Conservation (phyloP, 2,329 filamentous ascomycete genomes). For the Myotisia sp. region DNA sequence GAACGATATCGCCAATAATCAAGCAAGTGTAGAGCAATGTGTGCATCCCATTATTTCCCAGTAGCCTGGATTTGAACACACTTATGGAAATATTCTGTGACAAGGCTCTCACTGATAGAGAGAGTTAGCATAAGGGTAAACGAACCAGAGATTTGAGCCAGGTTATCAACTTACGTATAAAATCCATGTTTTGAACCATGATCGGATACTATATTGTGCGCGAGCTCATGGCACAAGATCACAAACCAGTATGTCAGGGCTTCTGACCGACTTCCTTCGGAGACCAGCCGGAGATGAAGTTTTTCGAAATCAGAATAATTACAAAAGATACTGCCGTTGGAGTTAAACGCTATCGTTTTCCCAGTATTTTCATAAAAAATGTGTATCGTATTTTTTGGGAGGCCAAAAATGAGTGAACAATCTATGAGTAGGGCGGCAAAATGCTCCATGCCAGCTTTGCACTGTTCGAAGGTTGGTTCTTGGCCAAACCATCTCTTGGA, state of each 20-base stretch:
- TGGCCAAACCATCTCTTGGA: too few relatives aligned
- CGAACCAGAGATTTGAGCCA: neutral
- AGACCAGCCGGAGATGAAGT: constrained; percentile 48
- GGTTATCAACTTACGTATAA: constrained; percentile 41
- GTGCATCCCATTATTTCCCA: too few relatives aligned
- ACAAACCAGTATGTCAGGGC: constrained; percentile 84
- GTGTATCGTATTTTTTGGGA: constrained; percentile 56
- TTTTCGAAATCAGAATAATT: constrained; percentile 79
- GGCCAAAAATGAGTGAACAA: constrained; percentile 55
- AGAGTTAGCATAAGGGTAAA: neutral
- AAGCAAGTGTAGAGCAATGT: too few relatives aligned
- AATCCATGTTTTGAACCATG: constrained; percentile 71
- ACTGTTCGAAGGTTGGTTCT: too few relatives aligned
- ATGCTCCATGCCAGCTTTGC: constrained; percentile 46
- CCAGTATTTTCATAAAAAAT: constrained; percentile 74
- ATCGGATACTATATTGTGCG: constrained; percentile 72
- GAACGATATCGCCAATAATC: too few relatives aligned
- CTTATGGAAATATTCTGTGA: constrained; percentile 60
- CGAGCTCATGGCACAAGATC: constrained; percentile 87
- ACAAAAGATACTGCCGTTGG: constrained; percentile 75
- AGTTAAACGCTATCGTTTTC: constrained; percentile 85
- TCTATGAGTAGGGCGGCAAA: constrained; percentile 60
- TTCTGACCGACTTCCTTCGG: constrained; percentile 40
- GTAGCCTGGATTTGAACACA: constrained; percentile 44
- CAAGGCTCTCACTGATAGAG: constrained; percentile 51